Evolutionary conservation across 129 eudicot species (phyloP).

Genomic region (Ambrosia trifida): DNA sequence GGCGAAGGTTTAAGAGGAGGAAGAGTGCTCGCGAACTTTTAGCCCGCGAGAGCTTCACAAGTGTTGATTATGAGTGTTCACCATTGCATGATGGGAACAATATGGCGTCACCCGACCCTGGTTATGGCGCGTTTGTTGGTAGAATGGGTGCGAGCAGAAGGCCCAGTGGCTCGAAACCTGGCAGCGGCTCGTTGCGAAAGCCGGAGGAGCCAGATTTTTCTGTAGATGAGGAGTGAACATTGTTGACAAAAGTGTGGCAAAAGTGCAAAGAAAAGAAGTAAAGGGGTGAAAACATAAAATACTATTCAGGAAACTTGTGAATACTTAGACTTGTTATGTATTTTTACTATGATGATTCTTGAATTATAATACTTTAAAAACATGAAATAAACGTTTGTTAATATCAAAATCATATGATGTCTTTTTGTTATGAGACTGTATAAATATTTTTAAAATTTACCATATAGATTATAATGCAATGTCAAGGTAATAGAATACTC

Average conservation of each 20-base stretch:
- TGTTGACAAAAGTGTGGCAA: slow-evolving; percentile 14
- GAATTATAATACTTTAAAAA: slow-evolving; percentile 23
- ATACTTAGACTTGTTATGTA: slow-evolving; percentile 34
- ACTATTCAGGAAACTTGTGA: slow-evolving; percentile 31
- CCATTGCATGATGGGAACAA: slow-evolving; percentile 18
- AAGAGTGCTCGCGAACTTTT: slow-evolving; percentile 47
- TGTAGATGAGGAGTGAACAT: slow-evolving; percentile 49
- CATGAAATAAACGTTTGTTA: slow-evolving; percentile 18
- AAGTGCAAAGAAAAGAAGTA: slow-evolving; percentile 18
- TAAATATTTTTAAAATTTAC: too few relatives aligned
- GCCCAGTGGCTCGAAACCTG: slow-evolving; percentile 39
- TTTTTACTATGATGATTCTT: slow-evolving; percentile 22
- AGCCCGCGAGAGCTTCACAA: slow-evolving; percentile 41
- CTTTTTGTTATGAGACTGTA: too few relatives aligned
- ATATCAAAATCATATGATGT: neutral
- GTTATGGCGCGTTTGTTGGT: slow-evolving; percentile 44
- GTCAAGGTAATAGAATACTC: too few relatives aligned
- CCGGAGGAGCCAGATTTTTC: slow-evolving; percentile 73
- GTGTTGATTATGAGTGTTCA: slow-evolving; percentile 30
- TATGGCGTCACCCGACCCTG: slow-evolving; percentile 40
- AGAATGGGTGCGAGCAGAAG: slow-evolving; percentile 40
- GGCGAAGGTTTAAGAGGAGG: slow-evolving; percentile 54
- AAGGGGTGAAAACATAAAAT: slow-evolving; percentile 15
- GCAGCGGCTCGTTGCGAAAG: slow-evolving; percentile 52
- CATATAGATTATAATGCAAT: too few relatives aligned